Base-by-base conservation (phyloP, 768 basidiomycete genomes). In the Boletus pseudopeckii region DNA sequence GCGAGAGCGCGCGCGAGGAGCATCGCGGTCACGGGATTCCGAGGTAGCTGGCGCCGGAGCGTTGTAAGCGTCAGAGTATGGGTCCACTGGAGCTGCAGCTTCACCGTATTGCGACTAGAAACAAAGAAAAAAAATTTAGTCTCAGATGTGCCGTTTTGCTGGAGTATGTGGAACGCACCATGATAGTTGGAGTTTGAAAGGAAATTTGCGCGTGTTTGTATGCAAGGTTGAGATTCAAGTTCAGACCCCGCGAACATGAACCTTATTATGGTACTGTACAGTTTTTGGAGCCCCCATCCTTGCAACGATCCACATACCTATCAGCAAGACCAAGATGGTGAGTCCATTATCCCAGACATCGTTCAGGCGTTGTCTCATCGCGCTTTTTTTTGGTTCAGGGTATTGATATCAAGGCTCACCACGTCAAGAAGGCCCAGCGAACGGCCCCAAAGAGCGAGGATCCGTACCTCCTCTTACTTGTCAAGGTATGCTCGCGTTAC, bases 381-480 rank as follows among this genome's bases (percentile, higher is more conserved):
- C 22, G 24, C 34, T 41, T 1, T 39, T 4, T 26, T 2, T 17
- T 22, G 55, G 43, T 37, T 14, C 71, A 92, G 94, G 94, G 93
- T 87, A 96, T 97, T 76, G 94, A 97, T 78, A 84, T 98, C 76
- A 80, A 81, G 74, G 78, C 80, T 75, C 96, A 98, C 82, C 96
- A 99, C 86, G 95, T 97, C 86, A 96, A 90, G 87, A 98, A 97
- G 84, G 85, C 94, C 64, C 78, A 84, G 70, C 86, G 97, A 60
- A 89, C 90, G 64, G 92, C 92, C 59, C 97, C 97, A 73, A 92
- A 91, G 81, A 96, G 92, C 74, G 92, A 98, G 89, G 97, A 99
- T 76, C 96, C 96, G 17, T 98, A 99, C 80, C 84, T 99, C 66
- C 86, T 97, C 67, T 83, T 98, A 67, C 86, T 99, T 58, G 97